Percentiles rank a stretch among this genome's conserved stretches.
phyloP scores from a whole-genome alignment of 352 stramenopile species.

The Globisporangium carolinianum region DNA sequence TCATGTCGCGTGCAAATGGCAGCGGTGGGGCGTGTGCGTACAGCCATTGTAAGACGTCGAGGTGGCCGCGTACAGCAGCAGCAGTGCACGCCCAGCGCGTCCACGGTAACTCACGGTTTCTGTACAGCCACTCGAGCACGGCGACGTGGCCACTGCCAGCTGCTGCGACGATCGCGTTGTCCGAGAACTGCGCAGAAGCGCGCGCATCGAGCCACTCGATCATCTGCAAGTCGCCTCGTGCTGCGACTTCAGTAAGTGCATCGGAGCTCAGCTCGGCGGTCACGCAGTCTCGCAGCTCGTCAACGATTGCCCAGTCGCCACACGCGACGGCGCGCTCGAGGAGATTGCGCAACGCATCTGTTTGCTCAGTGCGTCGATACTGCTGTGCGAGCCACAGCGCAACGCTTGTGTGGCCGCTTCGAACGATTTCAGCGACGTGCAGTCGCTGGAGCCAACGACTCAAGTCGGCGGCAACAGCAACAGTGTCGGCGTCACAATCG shows the following conservation, averaged over 20 bases:
- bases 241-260: neutral
- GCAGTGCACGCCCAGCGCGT: neutral
- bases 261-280: neutral
- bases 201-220: neutral
- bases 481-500: neutral
- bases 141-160: no score
- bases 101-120: neutral
- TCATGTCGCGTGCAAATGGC: neutral
- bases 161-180: neutral
- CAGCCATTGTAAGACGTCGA: neutral
- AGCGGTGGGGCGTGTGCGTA: neutral
- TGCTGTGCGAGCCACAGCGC: no score
- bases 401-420: no score
- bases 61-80: neutral
- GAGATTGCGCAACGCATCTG: no score
- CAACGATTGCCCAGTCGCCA: neutral
- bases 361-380: no score
- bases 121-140: no score
- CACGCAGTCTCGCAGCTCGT: neutral
- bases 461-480: no score
- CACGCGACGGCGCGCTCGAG: no score
- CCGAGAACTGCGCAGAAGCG: neutral
- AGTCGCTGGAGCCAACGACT: neutral
- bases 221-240: neutral
- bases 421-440: neutral